Evolutionary conservation across 225 moss, liverwort and hornwort genomes (phyloP).

Genomic region (Pleurozium schreberi): DNA sequence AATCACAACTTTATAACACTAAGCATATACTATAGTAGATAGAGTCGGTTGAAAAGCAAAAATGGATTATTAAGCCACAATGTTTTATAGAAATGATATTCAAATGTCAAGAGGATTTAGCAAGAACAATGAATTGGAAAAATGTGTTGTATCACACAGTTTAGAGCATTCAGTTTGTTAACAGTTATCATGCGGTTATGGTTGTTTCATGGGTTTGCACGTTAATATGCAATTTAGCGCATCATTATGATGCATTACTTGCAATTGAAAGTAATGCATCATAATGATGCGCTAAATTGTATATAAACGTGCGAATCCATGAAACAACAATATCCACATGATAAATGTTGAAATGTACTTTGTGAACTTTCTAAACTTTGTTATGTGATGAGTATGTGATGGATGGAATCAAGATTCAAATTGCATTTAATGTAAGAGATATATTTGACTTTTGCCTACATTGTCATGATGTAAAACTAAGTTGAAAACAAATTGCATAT

Average conservation of each 20-base stretch:
- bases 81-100: background rate
- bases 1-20: rapidly evolving
- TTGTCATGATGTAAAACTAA: background rate
- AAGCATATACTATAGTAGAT: background rate
- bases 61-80: background rate
- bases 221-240: too few relatives aligned
- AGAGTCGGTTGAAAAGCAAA: background rate
- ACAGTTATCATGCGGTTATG: too few relatives aligned
- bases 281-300: too few relatives aligned
- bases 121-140: background rate
- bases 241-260: too few relatives aligned
- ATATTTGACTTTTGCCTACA: background rate
- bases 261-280: too few relatives aligned
- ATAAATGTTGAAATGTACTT: too few relatives aligned
- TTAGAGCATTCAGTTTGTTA: too few relatives aligned
- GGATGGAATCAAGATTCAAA: background rate
- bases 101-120: background rate
- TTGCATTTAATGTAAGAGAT: background rate
- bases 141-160: too few relatives aligned
- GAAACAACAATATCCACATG: too few relatives aligned
- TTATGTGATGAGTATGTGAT: background rate
- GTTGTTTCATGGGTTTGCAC: too few relatives aligned
- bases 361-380: too few relatives aligned
- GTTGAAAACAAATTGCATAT: background rate
- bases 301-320: too few relatives aligned